Base-by-base conservation (phyloP, 352 stramenopile genomes). In the Pythium biforme region DNA sequence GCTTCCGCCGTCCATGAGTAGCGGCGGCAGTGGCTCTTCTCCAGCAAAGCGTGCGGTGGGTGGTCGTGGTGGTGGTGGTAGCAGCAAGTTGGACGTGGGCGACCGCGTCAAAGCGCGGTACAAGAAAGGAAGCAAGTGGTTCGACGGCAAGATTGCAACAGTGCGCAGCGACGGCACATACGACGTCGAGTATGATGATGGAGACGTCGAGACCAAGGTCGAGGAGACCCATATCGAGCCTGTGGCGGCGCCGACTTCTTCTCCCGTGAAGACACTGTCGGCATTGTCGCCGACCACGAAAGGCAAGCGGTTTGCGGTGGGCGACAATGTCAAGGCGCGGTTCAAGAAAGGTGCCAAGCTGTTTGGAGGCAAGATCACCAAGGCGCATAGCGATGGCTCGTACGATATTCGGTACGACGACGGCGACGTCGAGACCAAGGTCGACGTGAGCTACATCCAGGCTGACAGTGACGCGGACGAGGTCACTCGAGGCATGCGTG, bases 361-460 rank as follows among this genome's bases (percentile, higher is more conserved):
- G 23, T 92, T 84, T 57, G 12, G 51, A 8, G 83, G 83, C 11
- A 79, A 76, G 51, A 81, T 95, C 51, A 70, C 67, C 17, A 68
- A 68, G 10, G 68, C 73, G 0, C 72, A 92, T 60, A 58, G 56
- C 14, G 80, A 94, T 47, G 73, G 70, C 15, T 90, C 78, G 20
- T 86, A 77, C 55, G 82, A 90, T 37, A 55, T 94, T 55, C 17
- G 63, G 43, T 95, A 91, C 52, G 77, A 89, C 2, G 81, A 91
- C 52, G 83, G 81, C 29, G 76, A 90, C 29, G 65, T 75, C n/a
- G 57, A 70, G 43, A 27, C n/a, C 31, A 41, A 57, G 6, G 43
- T 86, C 31, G 63, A 70, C 0, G 25, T 34, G 37, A 47, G 10
- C 1, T 64, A 61, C 34, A 60, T 69, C 43, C 37, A 54, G 17